Conservation (phyloP, 2,329 filamentous ascomycete genomes). For the Fusarium secorum region DNA sequence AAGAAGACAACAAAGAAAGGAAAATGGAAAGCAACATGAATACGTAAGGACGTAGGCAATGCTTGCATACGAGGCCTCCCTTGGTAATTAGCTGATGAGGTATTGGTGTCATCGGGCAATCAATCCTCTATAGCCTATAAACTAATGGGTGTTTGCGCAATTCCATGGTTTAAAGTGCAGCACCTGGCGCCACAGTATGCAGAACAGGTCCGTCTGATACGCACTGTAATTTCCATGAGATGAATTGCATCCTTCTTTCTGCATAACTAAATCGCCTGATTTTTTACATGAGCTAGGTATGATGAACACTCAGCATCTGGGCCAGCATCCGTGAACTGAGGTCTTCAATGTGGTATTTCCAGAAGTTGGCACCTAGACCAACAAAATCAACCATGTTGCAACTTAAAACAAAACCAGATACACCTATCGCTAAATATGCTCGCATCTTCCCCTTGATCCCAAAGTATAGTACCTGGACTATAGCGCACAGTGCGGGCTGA, state of each 20-base stretch:
- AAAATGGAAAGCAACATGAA: background rate
- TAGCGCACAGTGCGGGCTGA: slow-evolving; percentile 6
- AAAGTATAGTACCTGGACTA: background rate
- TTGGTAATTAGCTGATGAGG: background rate
- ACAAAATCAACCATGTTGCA: background rate
- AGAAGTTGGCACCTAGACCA: background rate
- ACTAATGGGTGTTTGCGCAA: background rate
- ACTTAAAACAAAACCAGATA: background rate
- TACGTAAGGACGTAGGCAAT: background rate
- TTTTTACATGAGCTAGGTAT: background rate
- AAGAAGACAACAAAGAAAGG: background rate
- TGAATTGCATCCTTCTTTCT: background rate
- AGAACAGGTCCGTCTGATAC: background rate
- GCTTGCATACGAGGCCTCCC: slow-evolving; percentile 5
- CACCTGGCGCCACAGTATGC: background rate
- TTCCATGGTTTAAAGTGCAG: background rate
- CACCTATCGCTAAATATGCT: background rate
- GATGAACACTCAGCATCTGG: background rate
- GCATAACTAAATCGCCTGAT: background rate
- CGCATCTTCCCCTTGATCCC: background rate
- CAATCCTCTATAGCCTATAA: background rate
- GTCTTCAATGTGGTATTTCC: background rate
- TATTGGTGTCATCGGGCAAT: background rate
- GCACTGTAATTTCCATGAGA: background rate
- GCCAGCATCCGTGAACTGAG: background rate